Conservation (phyloP, 2,329 filamentous ascomycete species). For the Ascochyta rabiei region DNA sequence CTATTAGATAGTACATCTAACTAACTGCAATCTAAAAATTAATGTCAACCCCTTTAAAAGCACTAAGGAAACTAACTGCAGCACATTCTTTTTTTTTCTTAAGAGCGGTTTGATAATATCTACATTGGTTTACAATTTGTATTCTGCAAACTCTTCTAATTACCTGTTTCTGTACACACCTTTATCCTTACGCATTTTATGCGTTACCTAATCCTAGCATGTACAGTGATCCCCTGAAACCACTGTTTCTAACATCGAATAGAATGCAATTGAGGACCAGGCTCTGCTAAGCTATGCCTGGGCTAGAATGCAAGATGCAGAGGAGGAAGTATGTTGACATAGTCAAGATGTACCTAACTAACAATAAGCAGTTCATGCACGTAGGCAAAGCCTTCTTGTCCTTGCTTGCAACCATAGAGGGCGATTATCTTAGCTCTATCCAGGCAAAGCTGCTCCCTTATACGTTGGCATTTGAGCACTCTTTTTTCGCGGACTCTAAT, state of each 20-base stretch:
- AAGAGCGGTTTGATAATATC: not conserved
- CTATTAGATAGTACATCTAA: no score
- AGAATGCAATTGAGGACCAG: no score
- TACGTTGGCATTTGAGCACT: not conserved
- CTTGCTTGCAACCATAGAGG: not conserved
- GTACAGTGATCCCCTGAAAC: no score
- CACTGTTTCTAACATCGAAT: no score
- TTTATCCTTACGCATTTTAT: no score
- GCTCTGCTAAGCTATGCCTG: not conserved
- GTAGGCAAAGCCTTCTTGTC: no score
- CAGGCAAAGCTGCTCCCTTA: not conserved
- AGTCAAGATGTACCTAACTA: not conserved
- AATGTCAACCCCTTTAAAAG: not conserved
- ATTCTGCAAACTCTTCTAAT: not conserved
- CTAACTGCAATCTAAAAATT: no score
- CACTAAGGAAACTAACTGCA: not conserved
- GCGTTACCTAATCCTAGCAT: no score
- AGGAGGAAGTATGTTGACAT: not conserved
- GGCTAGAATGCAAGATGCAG: not conserved
- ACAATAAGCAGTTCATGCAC: no score
- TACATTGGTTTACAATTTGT: not conserved
- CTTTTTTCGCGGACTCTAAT: not conserved
- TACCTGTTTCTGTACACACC: not conserved
- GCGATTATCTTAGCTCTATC: not conserved
- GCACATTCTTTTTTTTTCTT: not conserved